Percentiles rank a stretch among this genome's conserved stretches.
Evolutionary conservation across 768 basidiomycete species (phyloP).

Genomic region (Amanita pallidorosea): DNA sequence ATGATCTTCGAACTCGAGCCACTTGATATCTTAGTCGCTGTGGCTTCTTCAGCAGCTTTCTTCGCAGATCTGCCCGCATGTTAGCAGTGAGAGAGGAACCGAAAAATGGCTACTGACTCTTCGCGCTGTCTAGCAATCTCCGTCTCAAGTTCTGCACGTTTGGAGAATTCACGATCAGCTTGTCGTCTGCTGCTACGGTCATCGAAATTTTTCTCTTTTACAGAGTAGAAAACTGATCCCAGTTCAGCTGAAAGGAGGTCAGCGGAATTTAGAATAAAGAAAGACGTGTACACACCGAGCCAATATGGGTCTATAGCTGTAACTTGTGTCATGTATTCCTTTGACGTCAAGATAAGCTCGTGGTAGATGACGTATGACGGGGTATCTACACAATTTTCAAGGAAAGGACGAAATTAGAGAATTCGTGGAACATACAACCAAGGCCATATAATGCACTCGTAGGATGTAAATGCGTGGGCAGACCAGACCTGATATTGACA

Average conservation of each 20-base stretch:
- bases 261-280: constrained; percentile 1
- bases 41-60: constrained; percentile 49
- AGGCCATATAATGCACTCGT: constrained; percentile 95
- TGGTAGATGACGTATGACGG: constrained; percentile 97
- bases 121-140: constrained; percentile 82
- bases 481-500: constrained; percentile 89
- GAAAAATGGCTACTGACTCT: constrained; percentile 36
- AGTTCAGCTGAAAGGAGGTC: constrained; percentile 57
- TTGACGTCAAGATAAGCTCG: constrained; percentile 89
- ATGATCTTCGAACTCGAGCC: constrained; percentile 54
- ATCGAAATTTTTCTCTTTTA: constrained; percentile 96
- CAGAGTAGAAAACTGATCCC: constrained; percentile 94
- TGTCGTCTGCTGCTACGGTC: constrained; percentile 67
- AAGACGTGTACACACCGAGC: constrained; percentile 53
- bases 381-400: constrained; percentile 47
- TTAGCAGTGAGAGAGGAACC: background rate
- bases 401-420: constrained; percentile 1
- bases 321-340: constrained; percentile 99
- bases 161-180: constrained; percentile 86
- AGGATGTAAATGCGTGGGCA: constrained; percentile 93
- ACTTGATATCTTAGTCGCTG: constrained; percentile 41
- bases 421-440: constrained; percentile 60
- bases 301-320: constrained; percentile 96
- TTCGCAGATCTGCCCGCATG: constrained; percentile 38
- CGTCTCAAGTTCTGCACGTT: constrained; percentile 81